Conservation (phyloP, 371 early-diverging fungal species). For the Coemansia sp. region DNA sequence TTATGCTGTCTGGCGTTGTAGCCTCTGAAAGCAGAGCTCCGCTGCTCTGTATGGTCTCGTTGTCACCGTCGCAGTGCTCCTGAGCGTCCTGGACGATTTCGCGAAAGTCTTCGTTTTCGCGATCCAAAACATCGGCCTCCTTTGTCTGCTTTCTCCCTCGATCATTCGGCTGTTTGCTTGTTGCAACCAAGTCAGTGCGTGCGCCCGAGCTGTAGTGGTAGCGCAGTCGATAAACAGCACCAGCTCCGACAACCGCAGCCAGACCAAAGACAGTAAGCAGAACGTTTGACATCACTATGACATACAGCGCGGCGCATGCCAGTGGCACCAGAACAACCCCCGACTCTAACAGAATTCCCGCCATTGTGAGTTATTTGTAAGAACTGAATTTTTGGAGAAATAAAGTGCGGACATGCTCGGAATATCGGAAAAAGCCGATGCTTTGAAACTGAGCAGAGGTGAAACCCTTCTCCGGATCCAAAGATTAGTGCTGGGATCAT, state of each 20-base stretch:
- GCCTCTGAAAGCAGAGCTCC: conserved; percentile 33
- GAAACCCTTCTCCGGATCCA: neutral
- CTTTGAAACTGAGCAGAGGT: neutral
- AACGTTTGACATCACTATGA: conserved; percentile 35
- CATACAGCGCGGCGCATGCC: conserved; percentile 37
- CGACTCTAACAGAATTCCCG: conserved; percentile 47
- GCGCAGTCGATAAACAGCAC: conserved; percentile 22
- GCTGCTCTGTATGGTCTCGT: conserved; percentile 35
- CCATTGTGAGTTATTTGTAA: conserved; percentile 15
- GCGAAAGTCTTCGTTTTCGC: conserved; percentile 22
- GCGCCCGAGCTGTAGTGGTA: conserved; percentile 50
- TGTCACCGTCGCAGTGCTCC: conserved; percentile 28
- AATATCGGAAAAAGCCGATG: too few relatives aligned
- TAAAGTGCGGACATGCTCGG: too few relatives aligned
- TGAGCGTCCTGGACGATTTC: conserved; percentile 38
- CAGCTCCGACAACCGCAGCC: neutral
- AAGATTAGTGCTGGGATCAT: too few relatives aligned
- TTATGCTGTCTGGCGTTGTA: conserved; percentile 35
- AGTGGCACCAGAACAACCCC: conserved; percentile 46
- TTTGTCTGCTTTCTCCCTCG: neutral
- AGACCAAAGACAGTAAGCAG: conserved; percentile 23
- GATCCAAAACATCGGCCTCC: neutral
- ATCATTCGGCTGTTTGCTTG: neutral
- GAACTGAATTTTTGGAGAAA: too few relatives aligned
- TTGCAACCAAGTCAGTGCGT: conserved; percentile 24